Conservation (phyloP, 2,329 filamentous ascomycete species). For the Byssoonygena ceratinophila region DNA sequence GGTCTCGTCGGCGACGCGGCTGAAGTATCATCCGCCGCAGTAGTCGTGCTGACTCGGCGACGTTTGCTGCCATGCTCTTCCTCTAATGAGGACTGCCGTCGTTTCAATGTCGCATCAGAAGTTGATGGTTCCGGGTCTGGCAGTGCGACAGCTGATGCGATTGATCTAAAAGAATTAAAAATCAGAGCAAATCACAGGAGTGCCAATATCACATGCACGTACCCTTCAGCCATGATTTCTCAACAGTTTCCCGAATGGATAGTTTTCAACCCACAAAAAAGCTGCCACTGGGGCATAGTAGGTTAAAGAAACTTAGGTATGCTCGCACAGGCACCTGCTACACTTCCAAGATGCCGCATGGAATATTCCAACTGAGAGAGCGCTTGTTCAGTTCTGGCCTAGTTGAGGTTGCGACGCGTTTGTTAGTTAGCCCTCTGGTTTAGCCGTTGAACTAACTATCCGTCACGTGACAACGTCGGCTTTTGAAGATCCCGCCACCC, state of each 20-base stretch:
- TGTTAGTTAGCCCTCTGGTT: too few species aligned
- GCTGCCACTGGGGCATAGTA: background rate
- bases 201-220: background rate
- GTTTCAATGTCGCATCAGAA: slow-evolving; percentile 36
- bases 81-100: slow-evolving; percentile 41
- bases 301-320: too few species aligned
- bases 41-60: slow-evolving; percentile 36
- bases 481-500: background rate
- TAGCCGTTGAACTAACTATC: too few species aligned
- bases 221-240: slow-evolving; percentile 15
- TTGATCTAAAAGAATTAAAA: slow-evolving; percentile 26
- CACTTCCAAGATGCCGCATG: too few species aligned
- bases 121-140: slow-evolving; percentile 33
- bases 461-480: background rate
- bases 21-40: slow-evolving; percentile 13
- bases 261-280: background rate
- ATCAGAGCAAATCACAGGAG: background rate
- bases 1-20: slow-evolving; percentile 22
- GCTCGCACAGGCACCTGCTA: too few species aligned
- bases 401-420: too few species aligned
- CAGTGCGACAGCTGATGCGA: slow-evolving; percentile 46
- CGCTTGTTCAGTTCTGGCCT: background rate
- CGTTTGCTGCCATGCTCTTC: slow-evolving; percentile 44
- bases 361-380: background rate
- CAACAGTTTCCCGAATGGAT: background rate